These are phyloP conservation scores for Tremella mesenterica DNA, from an alignment of 768 basidiomycete species.

Conservation along the genomic window DNA sequence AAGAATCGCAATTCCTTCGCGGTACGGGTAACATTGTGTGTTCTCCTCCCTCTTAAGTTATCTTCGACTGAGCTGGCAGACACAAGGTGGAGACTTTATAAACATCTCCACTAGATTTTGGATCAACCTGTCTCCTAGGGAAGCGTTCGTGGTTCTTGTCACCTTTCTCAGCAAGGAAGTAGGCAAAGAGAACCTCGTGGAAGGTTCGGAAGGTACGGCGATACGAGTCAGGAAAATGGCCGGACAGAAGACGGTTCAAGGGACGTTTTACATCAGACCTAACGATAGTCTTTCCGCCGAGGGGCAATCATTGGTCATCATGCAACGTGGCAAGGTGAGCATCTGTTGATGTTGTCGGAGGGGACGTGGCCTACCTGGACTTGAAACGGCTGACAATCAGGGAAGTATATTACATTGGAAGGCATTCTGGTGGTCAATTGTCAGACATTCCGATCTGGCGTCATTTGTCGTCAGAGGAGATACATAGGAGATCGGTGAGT, in stretches of 20 bases:
- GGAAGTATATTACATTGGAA: conserved; percentile 39
- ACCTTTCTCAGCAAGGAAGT: conserved; percentile 17
- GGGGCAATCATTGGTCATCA: conserved; percentile 21
- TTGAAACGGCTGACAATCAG: conserved; percentile 10
- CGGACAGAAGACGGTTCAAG: conserved; percentile 20
- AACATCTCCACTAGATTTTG: conserved; percentile 36
- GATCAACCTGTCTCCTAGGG: conserved; percentile 12
- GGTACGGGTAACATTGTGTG: conserved; percentile 39
- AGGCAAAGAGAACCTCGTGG: conserved; percentile 15
- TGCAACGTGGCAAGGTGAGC: conserved; percentile 26
- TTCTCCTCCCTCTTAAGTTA: neutral
- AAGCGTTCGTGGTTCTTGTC: conserved; percentile 21
- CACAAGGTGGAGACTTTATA: conserved; percentile 30
- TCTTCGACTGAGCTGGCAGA: conserved; percentile 13
- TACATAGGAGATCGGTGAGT: too few relatives aligned
- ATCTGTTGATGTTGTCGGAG: neutral
- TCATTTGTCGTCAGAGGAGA: conserved; percentile 33
- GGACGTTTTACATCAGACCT: conserved; percentile 12
- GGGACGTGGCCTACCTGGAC: neutral
- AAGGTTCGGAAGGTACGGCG: neutral
- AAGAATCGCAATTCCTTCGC: conserved; percentile 41
- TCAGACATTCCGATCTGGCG: conserved; percentile 25
- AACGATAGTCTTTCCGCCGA: conserved; percentile 17
- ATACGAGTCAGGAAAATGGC: conserved; percentile 27
- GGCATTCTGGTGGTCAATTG: conserved; percentile 37